Conservation (phyloP, 371 early-diverging fungal genomes). For the Paraphysoderma sedebokerense region DNA sequence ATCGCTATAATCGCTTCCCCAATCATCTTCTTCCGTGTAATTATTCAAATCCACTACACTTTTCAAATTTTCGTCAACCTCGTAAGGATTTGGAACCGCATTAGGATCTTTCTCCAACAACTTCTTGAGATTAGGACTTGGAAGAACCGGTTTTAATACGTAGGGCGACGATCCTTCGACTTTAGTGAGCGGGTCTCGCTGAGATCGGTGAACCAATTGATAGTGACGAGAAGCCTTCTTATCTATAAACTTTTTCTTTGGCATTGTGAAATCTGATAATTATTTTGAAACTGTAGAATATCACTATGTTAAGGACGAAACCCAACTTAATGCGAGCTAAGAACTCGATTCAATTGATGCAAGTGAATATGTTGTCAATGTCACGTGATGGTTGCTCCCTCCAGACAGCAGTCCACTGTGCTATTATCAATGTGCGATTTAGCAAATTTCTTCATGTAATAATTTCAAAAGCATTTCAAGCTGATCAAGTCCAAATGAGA, state of each 20-base stretch:
- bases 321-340: too few relatives aligned
- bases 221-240: constrained; percentile 61
- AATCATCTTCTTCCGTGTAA: constrained; percentile 5
- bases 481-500: too few relatives aligned
- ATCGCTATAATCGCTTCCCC: constrained; percentile 8
- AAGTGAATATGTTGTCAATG: too few relatives aligned
- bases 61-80: constrained; percentile 4
- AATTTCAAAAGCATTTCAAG: too few relatives aligned
- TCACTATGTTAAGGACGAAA: too few relatives aligned
- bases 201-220: constrained; percentile 87
- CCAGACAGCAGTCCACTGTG: too few relatives aligned
- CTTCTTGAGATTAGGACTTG: constrained; percentile 42
- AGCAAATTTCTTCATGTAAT: too few relatives aligned
- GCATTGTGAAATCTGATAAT: constrained; percentile 24
- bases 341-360: too few relatives aligned
- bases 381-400: too few relatives aligned
- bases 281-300: too few relatives aligned
- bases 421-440: too few relatives aligned
- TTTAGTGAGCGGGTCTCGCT: constrained; percentile 75
- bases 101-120: constrained; percentile 8
- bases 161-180: constrained; percentile 58
- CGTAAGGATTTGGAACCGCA: background rate
- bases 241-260: constrained; percentile 71
- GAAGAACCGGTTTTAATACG: constrained; percentile 65
- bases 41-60: constrained; percentile 6